Conservation (phyloP, 805 yeast genomes). For the Cyberlindnera euphorbiiphila region DNA sequence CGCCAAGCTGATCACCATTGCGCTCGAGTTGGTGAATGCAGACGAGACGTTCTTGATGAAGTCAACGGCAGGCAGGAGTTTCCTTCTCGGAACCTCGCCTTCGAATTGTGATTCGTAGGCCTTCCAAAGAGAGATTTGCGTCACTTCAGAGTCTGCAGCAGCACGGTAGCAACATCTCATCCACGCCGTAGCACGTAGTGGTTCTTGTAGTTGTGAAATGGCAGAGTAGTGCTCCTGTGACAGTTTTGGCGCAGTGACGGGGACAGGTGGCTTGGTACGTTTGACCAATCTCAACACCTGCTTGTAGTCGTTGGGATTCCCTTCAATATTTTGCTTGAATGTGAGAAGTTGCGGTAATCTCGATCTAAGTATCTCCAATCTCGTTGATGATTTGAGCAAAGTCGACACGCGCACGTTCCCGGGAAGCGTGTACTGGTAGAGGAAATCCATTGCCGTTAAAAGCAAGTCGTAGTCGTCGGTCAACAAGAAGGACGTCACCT, state of each 20-base stretch:
- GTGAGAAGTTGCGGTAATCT: conserved; percentile 61
- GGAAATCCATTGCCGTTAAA: conserved; percentile 71
- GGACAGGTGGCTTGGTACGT: conserved; percentile 61
- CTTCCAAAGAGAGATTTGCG: conserved; percentile 95
- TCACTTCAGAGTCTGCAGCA: conserved; percentile 73
- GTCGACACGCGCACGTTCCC: conserved; percentile 53
- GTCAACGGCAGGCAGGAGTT: conserved; percentile 89
- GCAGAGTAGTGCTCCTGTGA: conserved; percentile 53
- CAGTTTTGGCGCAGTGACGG: conserved; percentile 60
- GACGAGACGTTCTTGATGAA: conserved; percentile 90
- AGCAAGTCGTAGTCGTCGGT: conserved; percentile 68
- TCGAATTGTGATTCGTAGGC: conserved; percentile 87
- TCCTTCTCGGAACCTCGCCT: conserved; percentile 47
- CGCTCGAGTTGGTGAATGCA: conserved; percentile 84
- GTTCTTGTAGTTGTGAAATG: conserved; percentile 69
- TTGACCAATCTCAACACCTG: conserved; percentile 40
- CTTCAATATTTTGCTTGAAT: conserved; percentile 39
- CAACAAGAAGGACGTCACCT: conserved; percentile 53
- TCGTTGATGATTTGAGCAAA: conserved; percentile 43
- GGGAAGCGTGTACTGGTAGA: conserved; percentile 74
- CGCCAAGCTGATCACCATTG: conserved; percentile 78
- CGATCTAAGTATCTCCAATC: conserved; percentile 49
- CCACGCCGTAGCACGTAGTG: conserved; percentile 91
- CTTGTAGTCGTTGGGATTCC: conserved; percentile 29
- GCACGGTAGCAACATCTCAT: conserved; percentile 88